Evolutionary conservation across 2,329 filamentous ascomycete species (phyloP), one percentile per base, ranked within the genome.

Genomic region (Sclerotinia glacialis): DNA sequence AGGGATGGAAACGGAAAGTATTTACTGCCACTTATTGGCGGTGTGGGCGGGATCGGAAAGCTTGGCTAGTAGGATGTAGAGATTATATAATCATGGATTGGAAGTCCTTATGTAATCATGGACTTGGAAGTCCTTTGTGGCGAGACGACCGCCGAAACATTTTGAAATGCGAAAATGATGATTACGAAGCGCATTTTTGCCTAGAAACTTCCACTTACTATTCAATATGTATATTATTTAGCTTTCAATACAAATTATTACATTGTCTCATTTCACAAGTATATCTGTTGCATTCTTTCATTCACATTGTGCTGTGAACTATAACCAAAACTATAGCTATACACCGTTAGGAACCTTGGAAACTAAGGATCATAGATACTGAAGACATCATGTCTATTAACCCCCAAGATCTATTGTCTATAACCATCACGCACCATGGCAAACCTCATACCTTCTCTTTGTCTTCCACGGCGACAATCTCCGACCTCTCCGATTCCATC

Each of bases 401-500:
- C 63, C 63, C 52, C n/a, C 69, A 74, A 68, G 71, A 73, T 66
- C 67, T 68, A 65, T 76, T 85, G 69, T 77, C 78, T 50, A 77
- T 86, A 53, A 78, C 74, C 7, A 71, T 86, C 65, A 79, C 76
- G 11, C 80, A 85, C 70, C 81, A 82, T 71, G 81, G 81, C 66
- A 76, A 77, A 34, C 75, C 78, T 16, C 80, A 83, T 71, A 79
- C 78, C 12, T 77, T 84, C 66, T 72, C 77, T 7, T 79, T 85
- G 61, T 75, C 78, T 9, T 71, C 78, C 18, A 78, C 80, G 67
- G 80, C 82, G 23, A 85, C 82, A 7, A 78, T 86, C 54, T 72
- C 78, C 65, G 87, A 90, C 72, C 83, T 92, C 47, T 87, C 87
- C 54, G 76, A 81, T 60, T 80, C 83, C 68, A 85, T 91, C 71